Percentiles rank a stretch among this genome's conserved stretches.
Conservation (phyloP, 495 filamentous ascomycete genomes). For the Glonium stellatum region DNA sequence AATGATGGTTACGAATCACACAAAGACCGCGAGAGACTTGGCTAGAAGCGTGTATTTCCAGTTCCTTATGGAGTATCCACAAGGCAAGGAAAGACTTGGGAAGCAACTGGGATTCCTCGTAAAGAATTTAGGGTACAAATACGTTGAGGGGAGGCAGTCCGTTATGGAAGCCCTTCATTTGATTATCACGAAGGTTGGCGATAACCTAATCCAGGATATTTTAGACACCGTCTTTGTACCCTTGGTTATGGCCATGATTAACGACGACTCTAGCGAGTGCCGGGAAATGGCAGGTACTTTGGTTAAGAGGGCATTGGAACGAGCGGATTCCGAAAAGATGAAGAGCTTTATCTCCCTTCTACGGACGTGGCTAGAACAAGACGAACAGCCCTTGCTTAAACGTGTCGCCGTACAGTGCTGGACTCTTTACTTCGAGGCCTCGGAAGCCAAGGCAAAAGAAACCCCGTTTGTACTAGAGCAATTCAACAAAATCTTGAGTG, state of each 20-base stretch:
- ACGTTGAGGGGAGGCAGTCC: constrained; percentile 78
- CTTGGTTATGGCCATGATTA: constrained; percentile 73
- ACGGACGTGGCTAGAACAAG: constrained; percentile 68
- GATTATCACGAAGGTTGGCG: constrained; percentile 70
- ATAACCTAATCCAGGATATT: constrained; percentile 74
- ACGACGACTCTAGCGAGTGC: constrained; percentile 82
- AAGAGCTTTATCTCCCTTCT: constrained; percentile 61
- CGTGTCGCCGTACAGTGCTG: constrained; percentile 73
- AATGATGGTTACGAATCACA: constrained; percentile 97
- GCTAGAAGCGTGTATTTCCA: constrained; percentile 87
- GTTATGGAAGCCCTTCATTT: constrained; percentile 85
- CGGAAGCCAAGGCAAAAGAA: constrained; percentile 57
- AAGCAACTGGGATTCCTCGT: constrained; percentile 87
- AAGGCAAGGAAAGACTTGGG: constrained; percentile 74
- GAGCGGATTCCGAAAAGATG: constrained; percentile 65
- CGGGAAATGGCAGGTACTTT: constrained; percentile 74
- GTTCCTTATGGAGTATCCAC: constrained; percentile 90
- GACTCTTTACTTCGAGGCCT: constrained; percentile 70
- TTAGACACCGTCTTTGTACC: constrained; percentile 77
- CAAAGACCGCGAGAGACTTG: constrained; percentile 72
- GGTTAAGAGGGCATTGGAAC: constrained; percentile 70
- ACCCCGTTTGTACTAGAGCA: constrained; percentile 36
- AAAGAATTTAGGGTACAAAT: constrained; percentile 83
- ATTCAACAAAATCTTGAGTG: constrained; percentile 36
- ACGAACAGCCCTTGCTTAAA: constrained; percentile 58